Percentiles rank a stretch among this genome's conserved stretches.
These are phyloP conservation scores for Umbelopsis sp. DNA, from an alignment of 192 early-diverging fungal genomes.

Conservation along the genomic window DNA sequence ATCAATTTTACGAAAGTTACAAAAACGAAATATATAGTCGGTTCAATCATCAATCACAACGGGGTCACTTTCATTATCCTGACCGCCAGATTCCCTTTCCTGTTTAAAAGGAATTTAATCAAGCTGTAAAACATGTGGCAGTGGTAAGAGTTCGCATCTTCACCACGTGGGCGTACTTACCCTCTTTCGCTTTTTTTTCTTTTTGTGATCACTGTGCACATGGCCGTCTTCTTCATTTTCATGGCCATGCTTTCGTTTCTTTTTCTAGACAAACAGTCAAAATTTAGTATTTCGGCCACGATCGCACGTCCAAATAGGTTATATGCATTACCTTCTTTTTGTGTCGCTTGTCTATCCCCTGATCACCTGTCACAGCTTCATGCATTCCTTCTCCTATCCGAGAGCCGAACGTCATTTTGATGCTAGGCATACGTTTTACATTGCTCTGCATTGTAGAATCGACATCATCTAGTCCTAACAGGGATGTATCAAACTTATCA, in stretches of 20 bases:
- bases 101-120: not conserved
- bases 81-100: conserved; percentile 8
- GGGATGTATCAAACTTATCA: conserved; percentile 36
- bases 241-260: conserved; percentile 44
- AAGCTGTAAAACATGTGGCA: not conserved
- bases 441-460: not conserved
- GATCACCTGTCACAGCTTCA: conserved; percentile 19
- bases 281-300: too few species aligned
- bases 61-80: not conserved
- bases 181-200: conserved; percentile 48
- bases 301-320: not conserved
- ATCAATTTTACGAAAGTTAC: not conserved
- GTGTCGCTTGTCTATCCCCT: conserved; percentile 30
- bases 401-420: conserved; percentile 12
- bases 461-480: conserved; percentile 31
- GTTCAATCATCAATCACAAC: conserved; percentile 18
- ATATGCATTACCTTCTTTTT: conserved; percentile 41
- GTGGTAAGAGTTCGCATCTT: not conserved
- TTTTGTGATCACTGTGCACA: conserved; percentile 36
- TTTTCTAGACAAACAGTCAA: conserved; percentile 27
- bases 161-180: conserved; percentile 27
- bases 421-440: conserved; percentile 18
- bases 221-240: conserved; percentile 40
- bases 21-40: not conserved
- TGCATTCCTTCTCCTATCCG: conserved; percentile 11